Evolutionary conservation across 2,329 filamentous ascomycete genomes (phyloP).

Genomic region (Samsoniella hepiali): DNA sequence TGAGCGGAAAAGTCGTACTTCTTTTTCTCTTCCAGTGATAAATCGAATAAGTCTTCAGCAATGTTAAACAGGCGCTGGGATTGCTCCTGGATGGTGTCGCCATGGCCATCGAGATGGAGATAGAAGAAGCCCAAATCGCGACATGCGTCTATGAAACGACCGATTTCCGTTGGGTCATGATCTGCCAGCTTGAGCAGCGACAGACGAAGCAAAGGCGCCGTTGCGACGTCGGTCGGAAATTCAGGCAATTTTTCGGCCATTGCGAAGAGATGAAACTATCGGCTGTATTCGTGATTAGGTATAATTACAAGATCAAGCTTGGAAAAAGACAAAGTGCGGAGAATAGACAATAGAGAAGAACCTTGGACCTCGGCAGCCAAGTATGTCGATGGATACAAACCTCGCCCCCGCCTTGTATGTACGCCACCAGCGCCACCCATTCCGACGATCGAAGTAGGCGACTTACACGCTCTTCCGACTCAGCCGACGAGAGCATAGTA

Average conservation of each 20-base stretch:
- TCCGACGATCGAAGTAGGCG: no score
- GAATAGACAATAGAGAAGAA: no score
- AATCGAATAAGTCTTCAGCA: slow-evolving; percentile 6
- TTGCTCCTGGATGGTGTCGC: neutral
- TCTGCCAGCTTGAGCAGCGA: slow-evolving; percentile 12
- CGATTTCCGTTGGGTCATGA: neutral
- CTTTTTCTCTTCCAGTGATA: slow-evolving; percentile 10
- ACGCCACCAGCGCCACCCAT: neutral
- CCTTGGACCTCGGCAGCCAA: neutral
- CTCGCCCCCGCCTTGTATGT: neutral
- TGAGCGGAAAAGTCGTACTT: slow-evolving; percentile 11
- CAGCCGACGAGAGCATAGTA: no score
- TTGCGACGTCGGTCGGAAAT: slow-evolving; percentile 12
- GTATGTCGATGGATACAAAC: neutral
- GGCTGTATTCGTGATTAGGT: no score
- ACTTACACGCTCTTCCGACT: no score
- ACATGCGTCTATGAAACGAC: slow-evolving; percentile 3
- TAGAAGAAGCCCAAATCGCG: slow-evolving; percentile 17
- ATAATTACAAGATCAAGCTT: no score
- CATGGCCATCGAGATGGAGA: slow-evolving; percentile 1
- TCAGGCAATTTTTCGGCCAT: neutral
- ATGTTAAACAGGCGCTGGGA: neutral
- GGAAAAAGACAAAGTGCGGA: no score
- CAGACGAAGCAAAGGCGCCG: slow-evolving; percentile 10
- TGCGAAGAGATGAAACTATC: neutral